phyloP scores from a whole-genome alignment of 768 basidiomycete species.

The Trametes maxima region DNA sequence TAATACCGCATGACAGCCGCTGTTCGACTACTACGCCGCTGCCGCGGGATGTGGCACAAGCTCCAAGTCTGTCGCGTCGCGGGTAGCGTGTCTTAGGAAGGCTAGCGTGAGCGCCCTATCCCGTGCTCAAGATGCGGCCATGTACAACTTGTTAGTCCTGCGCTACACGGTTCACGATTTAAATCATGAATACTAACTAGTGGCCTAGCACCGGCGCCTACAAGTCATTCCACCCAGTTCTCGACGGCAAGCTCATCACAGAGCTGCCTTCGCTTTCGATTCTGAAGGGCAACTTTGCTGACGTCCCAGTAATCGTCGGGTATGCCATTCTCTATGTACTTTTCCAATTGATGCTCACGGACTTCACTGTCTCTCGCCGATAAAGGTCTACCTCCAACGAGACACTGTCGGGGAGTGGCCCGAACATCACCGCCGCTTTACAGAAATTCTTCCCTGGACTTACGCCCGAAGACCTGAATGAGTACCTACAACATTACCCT shows the following conservation, averaged over 20 bases:
- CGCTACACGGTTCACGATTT: neutral
- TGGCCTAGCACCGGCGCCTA: slow-evolving; percentile 44
- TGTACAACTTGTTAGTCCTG: slow-evolving; percentile 44
- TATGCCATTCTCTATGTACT: slow-evolving; percentile 31
- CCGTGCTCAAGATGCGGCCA: slow-evolving; percentile 53
- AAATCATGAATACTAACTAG: neutral
- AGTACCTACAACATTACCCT: slow-evolving; percentile 46
- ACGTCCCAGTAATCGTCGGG: slow-evolving; percentile 64
- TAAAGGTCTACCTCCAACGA: slow-evolving; percentile 60
- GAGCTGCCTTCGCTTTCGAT: slow-evolving; percentile 54
- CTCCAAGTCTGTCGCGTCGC: slow-evolving; percentile 34
- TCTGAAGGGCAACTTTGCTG: slow-evolving; percentile 45
- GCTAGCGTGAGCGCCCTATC: slow-evolving; percentile 55
- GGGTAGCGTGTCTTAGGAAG: slow-evolving; percentile 51
- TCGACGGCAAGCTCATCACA: slow-evolving; percentile 55
- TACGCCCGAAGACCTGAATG: slow-evolving; percentile 40
- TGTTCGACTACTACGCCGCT: slow-evolving; percentile 54
- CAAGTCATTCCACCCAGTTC: slow-evolving; percentile 51
- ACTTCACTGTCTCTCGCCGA: neutral
- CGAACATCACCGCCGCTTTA: slow-evolving; percentile 41
- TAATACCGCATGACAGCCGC: slow-evolving; percentile 37
- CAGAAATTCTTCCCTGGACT: slow-evolving; percentile 49
- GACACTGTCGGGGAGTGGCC: slow-evolving; percentile 46
- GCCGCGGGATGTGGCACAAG: slow-evolving; percentile 49
- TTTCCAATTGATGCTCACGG: neutral